Base-by-base conservation (phyloP, 2,329 filamentous ascomycete species). In the Rosellinia necatrix region DNA sequence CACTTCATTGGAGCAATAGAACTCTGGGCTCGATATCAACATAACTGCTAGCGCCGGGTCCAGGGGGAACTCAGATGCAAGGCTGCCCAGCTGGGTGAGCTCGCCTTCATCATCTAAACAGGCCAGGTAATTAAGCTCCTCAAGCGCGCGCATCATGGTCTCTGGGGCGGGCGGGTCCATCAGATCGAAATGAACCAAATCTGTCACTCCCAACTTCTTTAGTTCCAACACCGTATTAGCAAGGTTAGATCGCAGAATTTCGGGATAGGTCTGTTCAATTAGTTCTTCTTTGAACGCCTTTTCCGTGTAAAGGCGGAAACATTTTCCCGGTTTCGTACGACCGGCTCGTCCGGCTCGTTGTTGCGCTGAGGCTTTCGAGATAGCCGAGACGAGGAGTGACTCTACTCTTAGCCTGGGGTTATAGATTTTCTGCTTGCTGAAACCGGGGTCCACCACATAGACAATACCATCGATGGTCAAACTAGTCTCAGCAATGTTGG, bases 351-450 rank as follows among this genome's bases (percentile, higher is more conserved):
- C 96, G 61, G 96, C 96, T 73, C 96, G 84, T 76, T 99, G 94
- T 72, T 97, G 91, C 8, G 96, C 94, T 1, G 94, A 97, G 21
- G 94, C 94, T 74, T 97, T 97, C 56, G 92, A 97, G 65, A 99
- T 97, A 19, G 94, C 92, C 3, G 94, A 97, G 4, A 99, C 93
- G n/a, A 99, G 81, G 6, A 99, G 82, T 1, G 94, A 97, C 76
- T 99, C 94, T 62, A 99, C 92, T 73, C 94, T 87, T 66, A 96
- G 96, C 59, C 94, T 87, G 19, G 94, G 93, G 74, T 99, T 97
- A 80, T 97, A 99, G 61, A 97, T 94, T 76, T 97, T 99, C 70
- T 99, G 94, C 78, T 99, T 99, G 78, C 92, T 96, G 79, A 99
- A 99, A 30, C 94, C 94, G 2, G 94, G 93, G 69, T 99, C 94